These are phyloP conservation scores for Carex sylvatica DNA, from an alignment of 202 grass and related monocot species.

Conservation along the genomic window DNA sequence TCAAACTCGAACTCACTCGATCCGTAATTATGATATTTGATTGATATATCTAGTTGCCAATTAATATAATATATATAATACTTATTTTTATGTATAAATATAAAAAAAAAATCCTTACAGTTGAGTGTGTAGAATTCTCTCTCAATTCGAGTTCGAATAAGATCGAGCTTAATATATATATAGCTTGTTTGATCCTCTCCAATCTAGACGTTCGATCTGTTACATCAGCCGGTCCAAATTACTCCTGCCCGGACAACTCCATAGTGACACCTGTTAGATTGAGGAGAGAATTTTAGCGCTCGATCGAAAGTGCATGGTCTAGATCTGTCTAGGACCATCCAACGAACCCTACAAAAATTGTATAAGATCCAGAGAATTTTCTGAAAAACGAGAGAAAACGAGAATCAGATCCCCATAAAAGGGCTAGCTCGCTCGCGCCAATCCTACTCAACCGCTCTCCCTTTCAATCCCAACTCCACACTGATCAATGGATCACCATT, in stretches of 20 bases:
- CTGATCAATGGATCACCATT: conserved; percentile 16
- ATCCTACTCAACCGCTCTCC: neutral
- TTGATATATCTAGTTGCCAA: no score
- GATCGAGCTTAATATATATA: no score
- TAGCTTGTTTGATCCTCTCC: neutral
- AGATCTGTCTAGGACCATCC: neutral
- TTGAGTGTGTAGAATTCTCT: no score
- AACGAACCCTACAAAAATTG: neutral
- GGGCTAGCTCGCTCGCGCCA: conserved; percentile 24
- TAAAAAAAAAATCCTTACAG: no score
- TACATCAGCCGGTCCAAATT: neutral
- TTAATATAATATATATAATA: no score
- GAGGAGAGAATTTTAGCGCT: neutral
- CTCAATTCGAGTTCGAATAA: no score
- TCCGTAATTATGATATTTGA: no score
- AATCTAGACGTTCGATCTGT: neutral
- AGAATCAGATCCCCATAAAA: conserved; percentile 26
- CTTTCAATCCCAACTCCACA: neutral
- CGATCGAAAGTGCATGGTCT: neutral
- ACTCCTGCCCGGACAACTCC: no score
- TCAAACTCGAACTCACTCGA: no score
- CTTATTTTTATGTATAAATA: no score
- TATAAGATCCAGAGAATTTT: neutral
- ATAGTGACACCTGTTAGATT: no score
- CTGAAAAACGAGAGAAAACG: neutral